phyloP scores from a whole-genome alignment of 2,329 filamentous ascomycete species.

The Neopestalotiopsis clavispora region DNA sequence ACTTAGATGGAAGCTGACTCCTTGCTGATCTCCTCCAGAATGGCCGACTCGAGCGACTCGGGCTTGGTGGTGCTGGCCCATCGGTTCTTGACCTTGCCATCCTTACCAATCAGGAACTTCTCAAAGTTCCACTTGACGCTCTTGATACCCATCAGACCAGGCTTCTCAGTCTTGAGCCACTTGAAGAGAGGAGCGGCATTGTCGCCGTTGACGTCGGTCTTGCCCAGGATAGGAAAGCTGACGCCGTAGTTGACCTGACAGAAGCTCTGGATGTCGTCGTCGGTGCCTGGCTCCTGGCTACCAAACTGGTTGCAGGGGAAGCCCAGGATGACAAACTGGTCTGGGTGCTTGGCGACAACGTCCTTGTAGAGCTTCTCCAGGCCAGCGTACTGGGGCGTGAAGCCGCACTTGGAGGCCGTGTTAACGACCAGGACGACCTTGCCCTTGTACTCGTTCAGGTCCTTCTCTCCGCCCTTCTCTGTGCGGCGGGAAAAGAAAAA shows the following conservation, averaged over 20 bases:
- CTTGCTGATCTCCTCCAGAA: slow-evolving; percentile 75
- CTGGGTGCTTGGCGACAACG: slow-evolving; percentile 69
- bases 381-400: slow-evolving; percentile 92
- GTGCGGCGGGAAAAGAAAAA: slow-evolving; percentile 22
- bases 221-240: slow-evolving; percentile 87
- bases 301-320: slow-evolving; percentile 99
- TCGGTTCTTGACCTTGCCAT: slow-evolving; percentile 83
- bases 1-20: slow-evolving; percentile 34
- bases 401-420: slow-evolving; percentile 98
- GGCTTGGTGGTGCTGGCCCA: slow-evolving; percentile 93
- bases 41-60: slow-evolving; percentile 74
- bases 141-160: slow-evolving; percentile 87
- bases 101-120: slow-evolving; percentile 89
- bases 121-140: slow-evolving; percentile 99
- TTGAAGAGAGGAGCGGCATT: slow-evolving; percentile 78
- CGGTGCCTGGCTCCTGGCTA: slow-evolving; percentile 81
- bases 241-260: slow-evolving; percentile 96
- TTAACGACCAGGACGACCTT: slow-evolving; percentile 97
- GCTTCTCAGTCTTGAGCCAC: slow-evolving; percentile 75
- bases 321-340: slow-evolving; percentile 85
- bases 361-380: slow-evolving; percentile 90
- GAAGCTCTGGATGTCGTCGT: slow-evolving; percentile 82
- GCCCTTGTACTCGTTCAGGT: slow-evolving; percentile 75
- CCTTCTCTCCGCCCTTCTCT: slow-evolving; percentile 77
- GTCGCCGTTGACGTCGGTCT: slow-evolving; percentile 92